These are phyloP conservation scores for Oryza rufipogon DNA, from an alignment of 176 grass and related monocot genomes.

Conservation along the genomic window DNA sequence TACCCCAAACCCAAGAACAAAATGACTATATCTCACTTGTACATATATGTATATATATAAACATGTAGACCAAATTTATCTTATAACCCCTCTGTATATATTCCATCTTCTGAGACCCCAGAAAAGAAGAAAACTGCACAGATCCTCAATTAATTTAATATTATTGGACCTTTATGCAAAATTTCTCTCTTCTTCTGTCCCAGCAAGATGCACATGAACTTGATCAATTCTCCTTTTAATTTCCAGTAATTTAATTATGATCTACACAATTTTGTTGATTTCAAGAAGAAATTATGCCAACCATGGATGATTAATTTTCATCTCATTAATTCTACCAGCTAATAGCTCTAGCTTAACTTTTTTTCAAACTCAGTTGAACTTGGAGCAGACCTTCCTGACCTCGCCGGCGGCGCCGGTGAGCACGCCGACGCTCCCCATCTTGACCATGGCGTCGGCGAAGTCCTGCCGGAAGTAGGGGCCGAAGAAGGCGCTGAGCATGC, in stretches of 20 bases:
- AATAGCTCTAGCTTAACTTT: neutral
- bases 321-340: neutral
- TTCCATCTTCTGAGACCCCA: neutral
- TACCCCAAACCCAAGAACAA: neutral
- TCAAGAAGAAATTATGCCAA: neutral
- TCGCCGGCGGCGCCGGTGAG: conserved; percentile 54
- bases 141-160: neutral
- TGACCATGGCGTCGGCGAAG: conserved; percentile 75
- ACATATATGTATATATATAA: conserved; percentile 22
- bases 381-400: conserved; percentile 72
- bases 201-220: neutral
- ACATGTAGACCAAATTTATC: neutral
- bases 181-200: neutral
- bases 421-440: conserved; percentile 77
- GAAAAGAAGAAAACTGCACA: conserved; percentile 36
- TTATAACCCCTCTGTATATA: conserved; percentile 20
- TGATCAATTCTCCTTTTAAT: neutral
- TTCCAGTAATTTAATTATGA: conserved; percentile 17
- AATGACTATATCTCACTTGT: conserved; percentile 1
- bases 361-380: conserved; percentile 63
- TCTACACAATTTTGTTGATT: conserved; percentile 32
- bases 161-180: neutral
- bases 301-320: neutral
- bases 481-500: conserved; percentile 45
- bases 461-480: conserved; percentile 72